phyloP scores from a whole-genome alignment of 2,329 filamentous ascomycete genomes.

The Tolypocladium nubicola region DNA sequence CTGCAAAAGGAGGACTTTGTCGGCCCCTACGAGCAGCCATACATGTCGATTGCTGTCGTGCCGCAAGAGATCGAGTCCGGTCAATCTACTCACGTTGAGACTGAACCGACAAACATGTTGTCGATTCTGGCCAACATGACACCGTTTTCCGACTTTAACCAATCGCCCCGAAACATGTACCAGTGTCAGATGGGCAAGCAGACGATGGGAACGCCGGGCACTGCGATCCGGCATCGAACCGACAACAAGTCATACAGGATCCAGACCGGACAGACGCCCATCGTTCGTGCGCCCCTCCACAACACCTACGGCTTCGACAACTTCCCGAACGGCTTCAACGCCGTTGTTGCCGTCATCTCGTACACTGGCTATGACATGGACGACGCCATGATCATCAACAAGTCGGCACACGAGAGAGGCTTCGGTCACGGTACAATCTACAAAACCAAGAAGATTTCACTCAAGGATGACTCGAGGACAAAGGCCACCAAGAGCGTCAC shows the following conservation, averaged over 20 bases:
- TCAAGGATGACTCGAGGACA: slow-evolving; percentile 67
- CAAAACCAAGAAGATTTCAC: slow-evolving; percentile 86
- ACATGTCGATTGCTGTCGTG: slow-evolving; percentile 95
- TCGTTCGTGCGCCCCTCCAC: slow-evolving; percentile 84
- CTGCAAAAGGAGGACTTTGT: slow-evolving; percentile 80
- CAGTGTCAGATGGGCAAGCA: slow-evolving; percentile 99
- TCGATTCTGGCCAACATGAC: slow-evolving; percentile 98
- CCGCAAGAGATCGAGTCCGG: slow-evolving; percentile 80
- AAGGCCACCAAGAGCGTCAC: slow-evolving; percentile 58
- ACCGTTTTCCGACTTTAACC: slow-evolving; percentile 97
- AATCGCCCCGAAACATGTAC: slow-evolving; percentile 98
- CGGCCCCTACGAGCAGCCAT: slow-evolving; percentile 90
- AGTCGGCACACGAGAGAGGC: slow-evolving; percentile 88
- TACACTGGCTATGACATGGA: slow-evolving; percentile 99
- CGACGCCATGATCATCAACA: slow-evolving; percentile 99
- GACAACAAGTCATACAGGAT: slow-evolving; percentile 96
- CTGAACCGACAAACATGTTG: slow-evolving; percentile 89
- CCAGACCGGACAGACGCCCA: slow-evolving; percentile 90
- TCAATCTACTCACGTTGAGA: slow-evolving; percentile 86
- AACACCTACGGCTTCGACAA: slow-evolving; percentile 97
- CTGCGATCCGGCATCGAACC: slow-evolving; percentile 73
- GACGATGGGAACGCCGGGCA: slow-evolving; percentile 93
- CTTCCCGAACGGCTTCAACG: slow-evolving; percentile 93
- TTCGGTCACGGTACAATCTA: slow-evolving; percentile 96
- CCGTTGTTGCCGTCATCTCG: slow-evolving; percentile 92